Evolutionary conservation across 2,329 filamentous ascomycete species (phyloP).

Genomic region (Bipolaris victoriae): DNA sequence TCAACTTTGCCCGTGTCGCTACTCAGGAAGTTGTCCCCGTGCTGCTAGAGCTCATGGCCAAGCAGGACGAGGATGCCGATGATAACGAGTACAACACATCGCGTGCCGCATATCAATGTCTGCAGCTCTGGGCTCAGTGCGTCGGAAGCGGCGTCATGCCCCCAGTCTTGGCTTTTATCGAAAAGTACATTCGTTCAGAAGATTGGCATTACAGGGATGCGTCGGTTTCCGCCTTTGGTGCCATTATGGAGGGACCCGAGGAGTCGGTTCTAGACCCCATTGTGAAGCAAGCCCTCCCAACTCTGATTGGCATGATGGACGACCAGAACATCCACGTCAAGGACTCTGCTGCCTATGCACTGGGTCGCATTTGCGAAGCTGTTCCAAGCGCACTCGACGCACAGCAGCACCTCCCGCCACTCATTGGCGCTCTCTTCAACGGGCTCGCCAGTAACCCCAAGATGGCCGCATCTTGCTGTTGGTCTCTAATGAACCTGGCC

Average conservation of each 20-base stretch:
- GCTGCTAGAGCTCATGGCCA: slow-evolving; percentile 83
- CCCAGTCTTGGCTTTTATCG: slow-evolving; percentile 88
- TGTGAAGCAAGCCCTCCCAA: slow-evolving; percentile 91
- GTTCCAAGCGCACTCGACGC: slow-evolving; percentile 92
- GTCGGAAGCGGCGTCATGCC: slow-evolving; percentile 84
- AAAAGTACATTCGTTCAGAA: slow-evolving; percentile 84
- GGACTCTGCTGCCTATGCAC: slow-evolving; percentile 93
- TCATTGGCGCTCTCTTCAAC: slow-evolving; percentile 88
- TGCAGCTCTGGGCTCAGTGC: slow-evolving; percentile 93
- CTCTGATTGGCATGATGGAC: slow-evolving; percentile 91
- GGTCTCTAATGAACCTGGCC: slow-evolving; percentile 97
- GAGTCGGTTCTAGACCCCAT: slow-evolving; percentile 90
- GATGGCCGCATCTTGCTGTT: slow-evolving; percentile 98
- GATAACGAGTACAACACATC: slow-evolving; percentile 99
- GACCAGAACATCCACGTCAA: slow-evolving; percentile 88
- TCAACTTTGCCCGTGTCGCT: slow-evolving; percentile 93
- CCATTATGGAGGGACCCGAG: slow-evolving; percentile 98
- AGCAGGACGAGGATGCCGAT: slow-evolving; percentile 95
- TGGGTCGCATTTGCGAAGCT: slow-evolving; percentile 93
- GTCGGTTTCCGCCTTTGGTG: slow-evolving; percentile 94
- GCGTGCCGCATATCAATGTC: slow-evolving; percentile 92
- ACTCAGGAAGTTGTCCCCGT: slow-evolving; percentile 94
- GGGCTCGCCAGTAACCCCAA: slow-evolving; percentile 90
- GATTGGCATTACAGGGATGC: slow-evolving; percentile 97
- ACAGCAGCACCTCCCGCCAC: slow-evolving; percentile 76